A percentile compares a stretch with the other conserved stretches of the same genome.
Conservation (phyloP, 2,329 filamentous ascomycete genomes). For the Aaosphaeria pasadenensis region DNA sequence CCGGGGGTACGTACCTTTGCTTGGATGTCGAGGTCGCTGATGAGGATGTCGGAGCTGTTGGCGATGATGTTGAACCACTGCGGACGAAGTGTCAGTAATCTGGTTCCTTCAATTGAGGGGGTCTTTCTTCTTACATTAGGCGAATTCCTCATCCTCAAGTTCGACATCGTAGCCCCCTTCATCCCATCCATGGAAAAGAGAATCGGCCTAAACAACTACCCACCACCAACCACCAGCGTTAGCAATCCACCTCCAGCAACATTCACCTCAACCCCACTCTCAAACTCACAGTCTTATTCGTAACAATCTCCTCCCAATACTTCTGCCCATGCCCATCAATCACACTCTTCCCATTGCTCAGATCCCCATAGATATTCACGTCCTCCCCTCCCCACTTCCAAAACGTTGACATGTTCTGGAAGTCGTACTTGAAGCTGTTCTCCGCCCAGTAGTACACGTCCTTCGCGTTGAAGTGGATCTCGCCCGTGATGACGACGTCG, state of each 20-base stretch:
- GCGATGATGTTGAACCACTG: constrained; percentile 65
- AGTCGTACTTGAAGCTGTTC: constrained; percentile 61
- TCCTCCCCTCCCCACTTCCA: constrained; percentile 65
- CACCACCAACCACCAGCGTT: too few relatives aligned
- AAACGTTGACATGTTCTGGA: constrained; percentile 66
- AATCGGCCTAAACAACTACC: constrained; percentile 57
- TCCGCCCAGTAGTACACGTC: constrained; percentile 68
- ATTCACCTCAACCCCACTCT: too few relatives aligned
- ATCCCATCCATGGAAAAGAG: constrained; percentile 58
- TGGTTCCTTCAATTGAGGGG: background rate
- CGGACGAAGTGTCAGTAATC: background rate
- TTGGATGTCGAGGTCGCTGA: constrained; percentile 61
- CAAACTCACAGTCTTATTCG: constrained; percentile 39
- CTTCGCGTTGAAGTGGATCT: constrained; percentile 60
- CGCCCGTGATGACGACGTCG: constrained; percentile 54
- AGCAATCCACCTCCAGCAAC: too few relatives aligned
- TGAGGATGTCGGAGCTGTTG: constrained; percentile 63
- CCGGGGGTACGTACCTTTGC: constrained; percentile 45
- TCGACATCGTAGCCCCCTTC: constrained; percentile 56
- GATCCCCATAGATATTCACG: constrained; percentile 66
- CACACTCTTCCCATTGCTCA: constrained; percentile 33
- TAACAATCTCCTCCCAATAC: constrained; percentile 62
- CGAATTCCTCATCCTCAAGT: constrained; percentile 60
- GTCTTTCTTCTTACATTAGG: constrained; percentile 19
- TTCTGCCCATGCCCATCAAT: constrained; percentile 64